A percentile compares a stretch with the other conserved stretches of the same genome.
phyloP scores from a whole-genome alignment of 305 asterid species.

The Euphrasia arctica region DNA sequence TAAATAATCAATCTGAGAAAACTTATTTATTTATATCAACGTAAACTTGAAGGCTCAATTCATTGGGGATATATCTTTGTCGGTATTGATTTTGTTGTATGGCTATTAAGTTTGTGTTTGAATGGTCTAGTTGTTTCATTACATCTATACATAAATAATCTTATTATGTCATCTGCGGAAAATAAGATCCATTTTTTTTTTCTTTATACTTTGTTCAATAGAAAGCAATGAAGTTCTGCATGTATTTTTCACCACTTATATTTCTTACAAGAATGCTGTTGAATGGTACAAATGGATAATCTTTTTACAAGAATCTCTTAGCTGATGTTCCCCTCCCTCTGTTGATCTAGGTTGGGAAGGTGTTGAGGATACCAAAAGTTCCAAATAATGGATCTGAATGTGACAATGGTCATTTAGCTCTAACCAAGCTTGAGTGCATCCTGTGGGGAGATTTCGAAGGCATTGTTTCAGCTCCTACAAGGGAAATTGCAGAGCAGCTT shows the following conservation, averaged over 20 bases:
- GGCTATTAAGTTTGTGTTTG: conserved; percentile 10
- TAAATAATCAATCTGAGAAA: not conserved
- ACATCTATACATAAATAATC: not conserved
- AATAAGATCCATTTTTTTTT: conserved; percentile 3
- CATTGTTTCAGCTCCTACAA: conserved; percentile 64
- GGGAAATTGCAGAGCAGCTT: conserved; percentile 62
- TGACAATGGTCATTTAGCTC: conserved; percentile 51
- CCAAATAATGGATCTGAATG: conserved; percentile 44
- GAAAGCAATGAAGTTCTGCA: conserved; percentile 11
- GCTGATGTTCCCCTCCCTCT: conserved; percentile 19
- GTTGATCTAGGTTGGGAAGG: conserved; percentile 69
- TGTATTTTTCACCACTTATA: not conserved
- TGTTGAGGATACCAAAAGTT: conserved; percentile 67
- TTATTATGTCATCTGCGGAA: not conserved
- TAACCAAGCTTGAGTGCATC: conserved; percentile 52
- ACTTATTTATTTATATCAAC: not conserved
- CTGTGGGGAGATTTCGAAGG: conserved; percentile 65
- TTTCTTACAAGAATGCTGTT: not conserved
- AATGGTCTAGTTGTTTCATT: conserved; percentile 6
- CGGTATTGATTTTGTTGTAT: not conserved
- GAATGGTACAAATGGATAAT: conserved; percentile 22
- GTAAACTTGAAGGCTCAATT: conserved; percentile 7
- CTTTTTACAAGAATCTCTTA: conserved; percentile 4
- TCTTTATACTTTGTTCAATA: not conserved
- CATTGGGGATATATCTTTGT: not conserved